phyloP scores from a whole-genome alignment of 2,329 filamentous ascomycete species.

The Chaetomiaceae sp. region DNA sequence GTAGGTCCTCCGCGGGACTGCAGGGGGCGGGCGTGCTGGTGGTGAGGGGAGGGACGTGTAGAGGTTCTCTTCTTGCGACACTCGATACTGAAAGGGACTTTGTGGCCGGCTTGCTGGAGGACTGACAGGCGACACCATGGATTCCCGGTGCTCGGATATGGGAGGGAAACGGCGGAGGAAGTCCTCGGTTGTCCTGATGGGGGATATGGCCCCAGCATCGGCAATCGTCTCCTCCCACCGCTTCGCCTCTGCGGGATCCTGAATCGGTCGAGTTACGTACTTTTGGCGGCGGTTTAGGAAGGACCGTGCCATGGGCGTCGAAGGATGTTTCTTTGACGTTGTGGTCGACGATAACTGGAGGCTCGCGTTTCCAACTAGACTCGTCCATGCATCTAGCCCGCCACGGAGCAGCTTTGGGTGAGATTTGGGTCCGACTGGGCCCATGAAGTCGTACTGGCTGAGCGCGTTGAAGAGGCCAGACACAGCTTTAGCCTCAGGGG shows the following conservation, averaged over 20 bases:
- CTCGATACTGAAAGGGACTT: conserved; percentile 15
- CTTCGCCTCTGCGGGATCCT: conserved; percentile 68
- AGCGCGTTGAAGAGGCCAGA: conserved; percentile 73
- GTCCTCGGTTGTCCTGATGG: conserved; percentile 71
- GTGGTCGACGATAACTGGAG: conserved; percentile 40
- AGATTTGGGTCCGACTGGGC: conserved; percentile 27
- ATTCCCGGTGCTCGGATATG: conserved; percentile 55
- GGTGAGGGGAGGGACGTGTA: conserved; percentile 49
- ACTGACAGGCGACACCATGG: conserved; percentile 46
- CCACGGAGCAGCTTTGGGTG: conserved; percentile 74
- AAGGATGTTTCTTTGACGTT: conserved; percentile 13
- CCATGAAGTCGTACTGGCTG: conserved; percentile 70
- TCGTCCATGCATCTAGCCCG: conserved; percentile 80
- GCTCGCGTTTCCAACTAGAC: conserved; percentile 69
- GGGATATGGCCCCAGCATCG: conserved; percentile 45
- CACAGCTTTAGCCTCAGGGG: conserved; percentile 47
- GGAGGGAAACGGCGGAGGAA: conserved; percentile 80
- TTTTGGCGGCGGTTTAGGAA: conserved; percentile 38
- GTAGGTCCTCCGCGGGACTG: conserved; percentile 67
- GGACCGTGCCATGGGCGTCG: conserved; percentile 22
- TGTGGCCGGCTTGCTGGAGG: conserved; percentile 12
- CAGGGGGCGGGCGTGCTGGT: conserved; percentile 62
- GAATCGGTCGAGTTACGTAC: conserved; percentile 60
- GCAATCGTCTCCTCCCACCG: conserved; percentile 74
- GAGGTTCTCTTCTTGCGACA: conserved; percentile 30